phyloP scores from a whole-genome alignment of 106 monocot species.

The Amphibolis antarctica region DNA sequence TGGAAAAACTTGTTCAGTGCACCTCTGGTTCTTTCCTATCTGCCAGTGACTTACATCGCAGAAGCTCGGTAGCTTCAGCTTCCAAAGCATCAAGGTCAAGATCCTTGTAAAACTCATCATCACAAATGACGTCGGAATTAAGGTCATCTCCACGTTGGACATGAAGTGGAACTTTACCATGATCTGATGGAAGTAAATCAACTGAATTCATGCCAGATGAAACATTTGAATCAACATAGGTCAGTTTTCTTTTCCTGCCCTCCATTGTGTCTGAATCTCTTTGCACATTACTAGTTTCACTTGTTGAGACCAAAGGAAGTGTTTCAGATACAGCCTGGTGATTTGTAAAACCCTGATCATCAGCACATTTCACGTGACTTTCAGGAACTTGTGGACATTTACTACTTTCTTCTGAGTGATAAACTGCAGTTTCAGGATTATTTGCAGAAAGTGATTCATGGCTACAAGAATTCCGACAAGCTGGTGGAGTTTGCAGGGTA shows the following conservation, averaged over 20 bases:
- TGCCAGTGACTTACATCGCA: constrained; percentile 27
- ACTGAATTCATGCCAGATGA: neutral
- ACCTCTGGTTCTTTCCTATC: neutral
- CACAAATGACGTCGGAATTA: constrained; percentile 11
- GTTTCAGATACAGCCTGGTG: constrained; percentile 7
- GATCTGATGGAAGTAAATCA: constrained; percentile 4
- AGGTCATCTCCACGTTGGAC: constrained; percentile 1
- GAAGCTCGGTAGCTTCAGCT: constrained; percentile 57
- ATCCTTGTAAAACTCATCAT: constrained; percentile 68
- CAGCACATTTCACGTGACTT: constrained; percentile 1
- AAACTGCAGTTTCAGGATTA: constrained; percentile 26
- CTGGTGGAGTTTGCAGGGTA: constrained; percentile 26
- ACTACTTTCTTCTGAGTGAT: constrained; percentile 25
- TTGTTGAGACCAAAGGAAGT: constrained; percentile 1
- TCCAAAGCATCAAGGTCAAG: constrained; percentile 91
- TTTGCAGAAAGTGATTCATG: constrained; percentile 30
- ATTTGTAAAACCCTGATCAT: constrained; percentile 18
- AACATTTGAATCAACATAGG: constrained; percentile 9
- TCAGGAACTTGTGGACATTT: constrained; percentile 25
- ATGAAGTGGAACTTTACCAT: neutral
- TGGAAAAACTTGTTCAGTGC: neutral
- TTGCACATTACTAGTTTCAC: constrained; percentile 11
- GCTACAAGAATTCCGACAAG: constrained; percentile 6
- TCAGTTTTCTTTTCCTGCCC: constrained; percentile 73
- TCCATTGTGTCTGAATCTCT: constrained; percentile 28